Evolutionary conservation across 352 stramenopile genomes (phyloP).

Genomic region (Phytophthora hibernalis): DNA sequence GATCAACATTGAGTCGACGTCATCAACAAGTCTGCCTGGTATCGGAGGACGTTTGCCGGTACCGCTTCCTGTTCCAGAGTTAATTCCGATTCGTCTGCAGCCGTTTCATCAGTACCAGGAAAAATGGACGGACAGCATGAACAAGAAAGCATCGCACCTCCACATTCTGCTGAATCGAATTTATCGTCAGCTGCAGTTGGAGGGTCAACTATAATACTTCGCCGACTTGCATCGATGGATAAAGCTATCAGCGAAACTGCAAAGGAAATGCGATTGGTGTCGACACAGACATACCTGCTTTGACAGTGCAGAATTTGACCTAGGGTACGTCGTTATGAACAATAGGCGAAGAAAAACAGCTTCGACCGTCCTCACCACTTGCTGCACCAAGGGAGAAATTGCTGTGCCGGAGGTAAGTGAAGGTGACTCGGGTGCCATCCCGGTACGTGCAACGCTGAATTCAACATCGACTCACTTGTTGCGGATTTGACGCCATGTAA

Average conservation of each 20-base stretch:
- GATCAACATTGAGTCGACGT: background rate
- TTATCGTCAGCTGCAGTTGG: background rate
- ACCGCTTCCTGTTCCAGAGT: conserved; percentile 9
- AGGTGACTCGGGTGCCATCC: conserved; percentile 21
- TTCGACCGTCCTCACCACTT: conserved; percentile 1
- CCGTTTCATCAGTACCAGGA: background rate
- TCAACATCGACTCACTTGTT: conserved; percentile 65
- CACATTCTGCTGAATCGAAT: background rate
- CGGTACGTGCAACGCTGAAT: conserved; percentile 46
- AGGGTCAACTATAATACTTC: conserved; percentile 37
- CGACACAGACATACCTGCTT: conserved; percentile 29
- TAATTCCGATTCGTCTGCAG: conserved; percentile 17
- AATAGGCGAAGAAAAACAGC: conserved; percentile 41
- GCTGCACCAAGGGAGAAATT: conserved; percentile 17
- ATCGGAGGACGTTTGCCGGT: background rate
- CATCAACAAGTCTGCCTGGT: conserved; percentile 3
- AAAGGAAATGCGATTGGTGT: conserved; percentile 60
- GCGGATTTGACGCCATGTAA: conserved; percentile 77
- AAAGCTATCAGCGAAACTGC: conserved; percentile 71
- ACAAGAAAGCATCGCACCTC: background rate
- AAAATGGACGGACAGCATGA: background rate
- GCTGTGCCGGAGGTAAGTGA: conserved; percentile 23
- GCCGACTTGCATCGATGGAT: conserved; percentile 63
- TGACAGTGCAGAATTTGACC: conserved; percentile 16
- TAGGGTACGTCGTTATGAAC: conserved; percentile 51